phyloP scores from a whole-genome alignment of 2,329 filamentous ascomycete species.

The Nothophaeocryptopus gaeumannii region DNA sequence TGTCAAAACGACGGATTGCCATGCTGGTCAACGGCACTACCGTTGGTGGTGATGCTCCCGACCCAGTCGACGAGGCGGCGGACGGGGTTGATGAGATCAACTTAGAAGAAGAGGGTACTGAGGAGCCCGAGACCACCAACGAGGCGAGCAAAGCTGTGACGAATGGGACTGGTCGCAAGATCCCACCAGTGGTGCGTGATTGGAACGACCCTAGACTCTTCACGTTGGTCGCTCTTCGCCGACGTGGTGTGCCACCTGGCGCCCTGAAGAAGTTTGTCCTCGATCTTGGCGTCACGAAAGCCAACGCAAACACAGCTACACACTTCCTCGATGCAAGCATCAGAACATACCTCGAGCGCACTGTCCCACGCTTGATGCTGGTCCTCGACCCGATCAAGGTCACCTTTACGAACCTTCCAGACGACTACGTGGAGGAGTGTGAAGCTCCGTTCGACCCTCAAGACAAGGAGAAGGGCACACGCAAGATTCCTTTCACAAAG shows the following conservation, averaged over 20 bases:
- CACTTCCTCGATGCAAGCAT: constrained; percentile 81
- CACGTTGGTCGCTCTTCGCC: constrained; percentile 78
- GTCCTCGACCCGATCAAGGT: constrained; percentile 82
- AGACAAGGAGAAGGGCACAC: constrained; percentile 64
- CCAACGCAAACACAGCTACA: constrained; percentile 74
- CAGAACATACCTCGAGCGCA: constrained; percentile 80
- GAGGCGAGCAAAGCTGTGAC: constrained; percentile 23
- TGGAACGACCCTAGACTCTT: constrained; percentile 93
- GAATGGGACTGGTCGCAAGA: constrained; percentile 27
- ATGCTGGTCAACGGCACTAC: constrained; percentile 69
- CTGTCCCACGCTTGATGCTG: constrained; percentile 84
- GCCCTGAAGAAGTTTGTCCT: constrained; percentile 87
- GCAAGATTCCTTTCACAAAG: constrained; percentile 65
- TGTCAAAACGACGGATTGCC: constrained; percentile 81
- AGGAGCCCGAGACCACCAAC: constrained; percentile 32
- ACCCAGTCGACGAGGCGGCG: constrained; percentile 28
- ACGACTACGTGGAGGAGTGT: constrained; percentile 63
- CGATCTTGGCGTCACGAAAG: constrained; percentile 85
- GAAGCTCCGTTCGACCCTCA: constrained; percentile 79
- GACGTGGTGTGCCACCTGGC: constrained; percentile 81
- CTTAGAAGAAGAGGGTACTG: constrained; percentile 42
- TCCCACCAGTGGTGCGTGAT: constrained; percentile 63
- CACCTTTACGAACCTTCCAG: constrained; percentile 73
- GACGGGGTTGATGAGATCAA: constrained; percentile 40
- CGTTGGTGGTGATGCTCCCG: constrained; percentile 27